Evolutionary conservation across 2,329 filamentous ascomycete species (phyloP).

Genomic region (Colletotrichum liriopes): DNA sequence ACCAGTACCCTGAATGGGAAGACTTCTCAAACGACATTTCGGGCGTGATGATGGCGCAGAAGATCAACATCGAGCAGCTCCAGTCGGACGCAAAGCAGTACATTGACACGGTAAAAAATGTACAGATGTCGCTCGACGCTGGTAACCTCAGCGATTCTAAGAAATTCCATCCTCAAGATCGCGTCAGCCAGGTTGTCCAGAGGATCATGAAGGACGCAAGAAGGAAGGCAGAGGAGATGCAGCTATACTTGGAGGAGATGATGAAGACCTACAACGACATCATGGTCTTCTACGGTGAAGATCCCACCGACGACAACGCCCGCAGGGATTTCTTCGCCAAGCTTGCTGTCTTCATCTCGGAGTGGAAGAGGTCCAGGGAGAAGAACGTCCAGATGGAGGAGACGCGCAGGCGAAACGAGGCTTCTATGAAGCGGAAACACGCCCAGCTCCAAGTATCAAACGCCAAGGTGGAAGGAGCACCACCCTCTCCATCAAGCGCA

Average conservation of each 20-base stretch:
- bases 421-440: conserved; percentile 92
- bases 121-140: conserved; percentile 91
- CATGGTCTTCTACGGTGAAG: conserved; percentile 96
- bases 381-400: conserved; percentile 93
- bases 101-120: conserved; percentile 94
- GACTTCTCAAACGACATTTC: conserved; percentile 87
- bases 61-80: conserved; percentile 95
- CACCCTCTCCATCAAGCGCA: conserved; percentile 79
- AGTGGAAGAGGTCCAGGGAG: conserved; percentile 96
- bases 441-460: conserved; percentile 74
- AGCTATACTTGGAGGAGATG: conserved; percentile 95
- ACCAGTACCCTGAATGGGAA: conserved; percentile 97
- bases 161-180: conserved; percentile 98
- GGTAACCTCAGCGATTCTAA: conserved; percentile 97
- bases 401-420: conserved; percentile 86
- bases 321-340: conserved; percentile 96
- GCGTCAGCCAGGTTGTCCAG: conserved; percentile 92
- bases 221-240: conserved; percentile 95
- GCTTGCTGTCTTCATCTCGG: conserved; percentile 88
- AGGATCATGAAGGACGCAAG: conserved; percentile 96
- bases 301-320: conserved; percentile 91
- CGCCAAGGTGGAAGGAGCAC: conserved; percentile 58
- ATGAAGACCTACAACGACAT: conserved; percentile 92
- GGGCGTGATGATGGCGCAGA: conserved; percentile 84
- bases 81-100: conserved; percentile 90